Base-by-base conservation (phyloP, 768 basidiomycete genomes). In the Piloderma croceum region DNA sequence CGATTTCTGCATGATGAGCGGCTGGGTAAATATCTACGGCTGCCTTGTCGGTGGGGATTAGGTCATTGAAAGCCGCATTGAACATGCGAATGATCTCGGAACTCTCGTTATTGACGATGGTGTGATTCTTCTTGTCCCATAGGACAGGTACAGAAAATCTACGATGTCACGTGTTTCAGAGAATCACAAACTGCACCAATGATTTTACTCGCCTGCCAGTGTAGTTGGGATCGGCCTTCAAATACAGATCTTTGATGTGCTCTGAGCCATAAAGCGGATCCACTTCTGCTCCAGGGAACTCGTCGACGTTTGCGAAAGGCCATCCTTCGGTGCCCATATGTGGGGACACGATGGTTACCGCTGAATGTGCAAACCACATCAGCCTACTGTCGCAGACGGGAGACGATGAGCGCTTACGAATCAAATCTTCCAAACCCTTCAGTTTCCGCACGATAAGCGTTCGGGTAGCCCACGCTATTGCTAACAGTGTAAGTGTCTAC, bases 1-100 rank as follows among this genome's bases (percentile, higher is more conserved):
- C 81, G 31, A 86, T 84, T 53, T 81, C 77, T 35, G 57, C 50
- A 38, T 71, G 64, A n/a, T 76, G 65, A 7, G 62, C 54, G 45
- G 73, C 62, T 6, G 84, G 83, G 54, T 83, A 85, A 24, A 82
- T 55, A 46, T 82, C 77, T 33, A 74, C 44, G 35, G 57, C 53
- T 5, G 69, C 69, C 35, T 72, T 64, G 3, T 73, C 70, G 3
- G 60, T 52, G 2, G 74, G 64, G 5, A 83, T 44, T 6, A 71
- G 39, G 15, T 69, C 57, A 58, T 84, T 71, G 59, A 82, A 81
- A 3, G 61, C 71, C 11, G 61, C 61, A 62, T 86, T 84, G 56
- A 86, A 64, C n/a, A 83, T 76, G 37, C 83, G 73, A 50, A 86
- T 80, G 56, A 86, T 80, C 59, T 86, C 83, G 2, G 74, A 67